Conservation (phyloP, 129 eudicot genomes). For the Artemisia annua region DNA sequence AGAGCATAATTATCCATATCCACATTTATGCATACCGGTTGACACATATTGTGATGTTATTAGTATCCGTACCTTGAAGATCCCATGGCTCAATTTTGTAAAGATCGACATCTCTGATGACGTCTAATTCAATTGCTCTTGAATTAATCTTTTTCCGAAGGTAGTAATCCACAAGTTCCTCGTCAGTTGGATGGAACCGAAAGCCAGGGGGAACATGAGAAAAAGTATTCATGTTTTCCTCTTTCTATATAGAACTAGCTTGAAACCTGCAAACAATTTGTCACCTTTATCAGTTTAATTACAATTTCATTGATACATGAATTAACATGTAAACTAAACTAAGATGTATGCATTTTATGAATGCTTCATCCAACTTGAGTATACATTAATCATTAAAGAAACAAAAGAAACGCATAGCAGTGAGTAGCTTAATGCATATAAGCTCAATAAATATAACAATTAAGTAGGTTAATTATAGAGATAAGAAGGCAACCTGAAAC, state of each 20-base stretch:
- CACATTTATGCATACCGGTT: neutral
- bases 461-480: neutral
- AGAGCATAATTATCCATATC: no score
- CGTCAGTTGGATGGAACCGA: conserved; percentile 94
- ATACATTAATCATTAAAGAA: neutral
- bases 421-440: neutral
- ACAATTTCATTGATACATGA: neutral
- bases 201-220: conserved; percentile 91
- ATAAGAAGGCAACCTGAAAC: neutral
- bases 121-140: conserved; percentile 71
- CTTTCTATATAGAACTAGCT: neutral
- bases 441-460: neutral
- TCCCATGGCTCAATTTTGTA: conserved; percentile 98
- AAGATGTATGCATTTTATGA: neutral
- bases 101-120: conserved; percentile 85
- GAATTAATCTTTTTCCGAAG: conserved; percentile 71
- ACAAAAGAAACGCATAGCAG: neutral
- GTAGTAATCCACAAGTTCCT: conserved; percentile 93
- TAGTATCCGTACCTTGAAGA: conserved; percentile 36
- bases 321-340: neutral
- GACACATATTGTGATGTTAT: conserved; percentile 10
- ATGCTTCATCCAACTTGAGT: neutral
- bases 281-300: neutral
- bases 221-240: conserved; percentile 54
- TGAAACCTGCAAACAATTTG: conserved; percentile 31